Conservation (phyloP, 352 stramenopile species). For the Pythium plurisporium region DNA sequence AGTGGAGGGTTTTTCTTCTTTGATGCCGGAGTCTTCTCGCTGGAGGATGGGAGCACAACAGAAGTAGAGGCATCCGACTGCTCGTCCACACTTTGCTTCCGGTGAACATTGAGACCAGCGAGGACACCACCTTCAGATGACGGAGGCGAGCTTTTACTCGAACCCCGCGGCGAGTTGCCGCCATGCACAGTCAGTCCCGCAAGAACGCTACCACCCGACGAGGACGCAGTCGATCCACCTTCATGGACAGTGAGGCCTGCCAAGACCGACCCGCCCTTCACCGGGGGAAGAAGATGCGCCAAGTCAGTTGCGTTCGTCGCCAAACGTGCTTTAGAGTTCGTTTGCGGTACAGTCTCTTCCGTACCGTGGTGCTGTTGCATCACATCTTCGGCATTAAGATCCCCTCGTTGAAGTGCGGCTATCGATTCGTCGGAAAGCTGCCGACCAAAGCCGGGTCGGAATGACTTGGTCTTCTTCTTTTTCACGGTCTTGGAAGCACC, state of each 20-base stretch:
- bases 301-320: slow-evolving; percentile 51
- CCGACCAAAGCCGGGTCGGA: slow-evolving; percentile 76
- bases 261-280: slow-evolving; percentile 52
- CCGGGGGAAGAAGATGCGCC: slow-evolving; percentile 56
- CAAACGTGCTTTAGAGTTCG: slow-evolving; percentile 20
- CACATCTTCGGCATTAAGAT: slow-evolving; percentile 71
- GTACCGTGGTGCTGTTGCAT: slow-evolving; percentile 28
- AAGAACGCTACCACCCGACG: slow-evolving; percentile 38
- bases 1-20: slow-evolving; percentile 26
- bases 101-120: slow-evolving; percentile 47
- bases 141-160: slow-evolving; percentile 14
- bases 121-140: slow-evolving; percentile 33
- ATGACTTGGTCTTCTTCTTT: slow-evolving; percentile 86
- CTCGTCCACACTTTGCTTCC: slow-evolving; percentile 16
- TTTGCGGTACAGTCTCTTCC: slow-evolving; percentile 17
- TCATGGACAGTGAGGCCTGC: slow-evolving; percentile 59
- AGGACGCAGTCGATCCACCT: slow-evolving; percentile 1
- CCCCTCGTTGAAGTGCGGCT: slow-evolving; percentile 69
- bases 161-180: slow-evolving; percentile 28
- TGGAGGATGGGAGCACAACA: slow-evolving; percentile 16
- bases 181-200: slow-evolving; percentile 64
- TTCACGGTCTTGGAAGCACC: slow-evolving; percentile 39
- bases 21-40: neutral
- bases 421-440: slow-evolving; percentile 80
- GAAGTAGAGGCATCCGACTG: slow-evolving; percentile 23